Conservation (phyloP, 441 rosid genomes). For the Sinapis alba region DNA sequence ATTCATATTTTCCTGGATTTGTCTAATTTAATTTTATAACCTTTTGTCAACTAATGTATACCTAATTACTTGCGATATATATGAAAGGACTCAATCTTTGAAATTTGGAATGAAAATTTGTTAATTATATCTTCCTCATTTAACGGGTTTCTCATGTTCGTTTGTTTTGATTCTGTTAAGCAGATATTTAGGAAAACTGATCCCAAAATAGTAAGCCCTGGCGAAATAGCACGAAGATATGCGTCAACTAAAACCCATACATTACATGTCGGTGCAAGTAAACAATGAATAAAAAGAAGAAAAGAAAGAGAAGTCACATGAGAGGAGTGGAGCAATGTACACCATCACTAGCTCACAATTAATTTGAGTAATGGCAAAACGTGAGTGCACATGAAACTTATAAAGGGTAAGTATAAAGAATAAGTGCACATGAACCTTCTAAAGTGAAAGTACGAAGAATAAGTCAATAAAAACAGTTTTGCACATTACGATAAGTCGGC, state of each 20-base stretch:
- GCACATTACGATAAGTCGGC: constrained; percentile 21
- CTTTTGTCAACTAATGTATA: too few species aligned
- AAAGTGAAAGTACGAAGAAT: constrained; percentile 11
- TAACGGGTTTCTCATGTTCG: too few species aligned
- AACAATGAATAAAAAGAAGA: background rate
- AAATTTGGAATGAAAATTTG: background rate
- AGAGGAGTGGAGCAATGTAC: constrained; percentile 26
- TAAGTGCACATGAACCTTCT: background rate
- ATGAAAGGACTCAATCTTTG: too few species aligned
- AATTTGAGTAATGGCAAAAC: constrained; percentile 25
- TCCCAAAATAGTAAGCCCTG: too few species aligned
- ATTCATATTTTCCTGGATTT: too few species aligned
- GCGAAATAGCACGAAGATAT: background rate
- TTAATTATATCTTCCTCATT: background rate
- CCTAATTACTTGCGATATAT: too few species aligned
- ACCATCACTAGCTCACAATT: constrained; percentile 28
- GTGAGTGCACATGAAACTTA: constrained; percentile 38
- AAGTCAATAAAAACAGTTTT: background rate
- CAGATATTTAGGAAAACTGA: too few species aligned
- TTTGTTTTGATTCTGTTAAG: too few species aligned
- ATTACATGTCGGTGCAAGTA: constrained; percentile 24
- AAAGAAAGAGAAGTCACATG: constrained; percentile 15
- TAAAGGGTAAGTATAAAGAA: background rate
- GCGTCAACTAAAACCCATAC: background rate
- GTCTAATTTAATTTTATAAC: too few species aligned